phyloP scores from a whole-genome alignment of 2,329 filamentous ascomycete genomes.

The Colletotrichum sp. region DNA sequence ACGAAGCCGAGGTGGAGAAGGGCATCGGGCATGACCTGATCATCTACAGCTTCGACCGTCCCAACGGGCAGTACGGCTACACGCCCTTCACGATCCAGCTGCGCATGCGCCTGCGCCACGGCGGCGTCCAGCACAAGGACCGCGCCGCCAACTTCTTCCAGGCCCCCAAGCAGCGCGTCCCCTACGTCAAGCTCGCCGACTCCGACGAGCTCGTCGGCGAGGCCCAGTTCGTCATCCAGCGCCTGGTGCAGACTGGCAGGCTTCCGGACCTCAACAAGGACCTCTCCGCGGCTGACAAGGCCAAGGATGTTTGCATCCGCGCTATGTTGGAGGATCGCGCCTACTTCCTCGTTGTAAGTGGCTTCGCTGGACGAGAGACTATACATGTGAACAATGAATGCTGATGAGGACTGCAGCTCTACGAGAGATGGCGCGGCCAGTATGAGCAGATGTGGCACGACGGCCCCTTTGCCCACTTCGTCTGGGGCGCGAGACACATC shows the following conservation, averaged over 20 bases:
- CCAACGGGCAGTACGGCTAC: constrained; percentile 21
- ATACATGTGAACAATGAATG: neutral
- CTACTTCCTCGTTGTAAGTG: constrained; percentile 25
- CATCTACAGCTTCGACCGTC: constrained; percentile 25
- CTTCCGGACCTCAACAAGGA: constrained; percentile 18
- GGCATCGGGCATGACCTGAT: constrained; percentile 17
- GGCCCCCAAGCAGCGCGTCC: constrained; percentile 25
- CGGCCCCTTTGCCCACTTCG: constrained; percentile 22
- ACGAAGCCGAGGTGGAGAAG: constrained; percentile 22
- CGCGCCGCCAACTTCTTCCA: constrained; percentile 18
- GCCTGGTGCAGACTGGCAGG: constrained; percentile 22
- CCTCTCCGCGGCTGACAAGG: constrained; percentile 12
- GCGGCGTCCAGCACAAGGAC: constrained; percentile 21
- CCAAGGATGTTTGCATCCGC: constrained; percentile 21
- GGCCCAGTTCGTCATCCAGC: constrained; percentile 22
- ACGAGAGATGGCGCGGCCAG: constrained; percentile 26
- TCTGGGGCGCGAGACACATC: constrained; percentile 22
- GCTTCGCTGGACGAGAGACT: neutral
- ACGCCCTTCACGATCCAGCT: constrained; percentile 25
- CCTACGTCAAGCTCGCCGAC: constrained; percentile 23
- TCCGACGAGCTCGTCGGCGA: constrained; percentile 25
- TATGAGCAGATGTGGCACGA: constrained; percentile 22
- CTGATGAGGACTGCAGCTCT: constrained; percentile 14
- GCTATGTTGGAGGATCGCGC: constrained; percentile 25
- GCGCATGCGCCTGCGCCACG: constrained; percentile 25